Evolutionary conservation across 1,284 basidiomycete genomes (phyloP), one percentile per base, ranked within the genome.

Genomic region (Naganishia albida): DNA sequence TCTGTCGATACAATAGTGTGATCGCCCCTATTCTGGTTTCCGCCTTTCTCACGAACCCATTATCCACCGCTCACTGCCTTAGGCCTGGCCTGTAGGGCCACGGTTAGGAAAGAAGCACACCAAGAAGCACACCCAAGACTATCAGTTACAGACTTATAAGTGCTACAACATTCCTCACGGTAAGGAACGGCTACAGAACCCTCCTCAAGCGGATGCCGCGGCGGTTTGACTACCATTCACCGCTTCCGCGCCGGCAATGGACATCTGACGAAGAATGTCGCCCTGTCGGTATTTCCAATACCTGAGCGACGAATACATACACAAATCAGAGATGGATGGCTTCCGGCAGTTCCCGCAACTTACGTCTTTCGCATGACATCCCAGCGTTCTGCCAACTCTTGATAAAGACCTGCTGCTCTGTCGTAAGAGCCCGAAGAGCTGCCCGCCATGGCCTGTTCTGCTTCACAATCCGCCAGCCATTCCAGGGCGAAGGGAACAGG

Each of bases 361-460:
- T 70, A 90, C 88, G 86, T 87, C 80, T 86, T 89, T 52, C 91
- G 83, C 72, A 92, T 90, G 8, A 84, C 84, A 74, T 94, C 91
- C 72, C 87, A 82, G 67, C 88, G 83, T 51, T 84, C 80, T 1
- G 85, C 88, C 26, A 94, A 82, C 4, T 85, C 83, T 62, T 81
- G 85, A 85, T 88, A 93, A 18, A 91, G 80, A 85, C 87, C 81
- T 25, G 76, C 70, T 0, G 83, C 77, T 28, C 80, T 78, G 20
- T 44, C 28, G n/a, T 39, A 42, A 12, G 34, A 39, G 2, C 50
- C 52, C 18, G n/a, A 20, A n/a, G 52, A 42, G 28, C 50, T 43
- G 7, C 81, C 80, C n/a, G 76, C 78, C 0, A 71, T 64, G 1
- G 83, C 85, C 52, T 83, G 82, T 66, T 84, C 80, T 71, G 88